A percentile compares a stretch with the other conserved stretches of the same genome.
Conservation (phyloP, 495 filamentous ascomycete genomes). For the Pseudomonodictys pantanalensis region DNA sequence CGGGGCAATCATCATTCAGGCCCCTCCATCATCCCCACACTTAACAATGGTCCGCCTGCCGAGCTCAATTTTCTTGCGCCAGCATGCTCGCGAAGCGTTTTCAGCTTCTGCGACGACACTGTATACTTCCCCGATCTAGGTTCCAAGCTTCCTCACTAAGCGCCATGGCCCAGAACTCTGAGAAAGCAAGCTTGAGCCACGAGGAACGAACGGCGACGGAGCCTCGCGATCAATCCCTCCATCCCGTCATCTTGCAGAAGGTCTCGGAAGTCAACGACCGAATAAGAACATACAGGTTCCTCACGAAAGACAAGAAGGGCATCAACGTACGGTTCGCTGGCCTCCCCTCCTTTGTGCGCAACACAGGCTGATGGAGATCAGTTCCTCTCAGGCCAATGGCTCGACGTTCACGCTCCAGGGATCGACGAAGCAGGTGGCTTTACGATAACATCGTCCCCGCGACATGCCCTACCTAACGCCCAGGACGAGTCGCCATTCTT, state of each 20-base stretch:
- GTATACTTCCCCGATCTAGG: neutral
- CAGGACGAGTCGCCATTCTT: constrained; percentile 47
- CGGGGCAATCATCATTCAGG: no score
- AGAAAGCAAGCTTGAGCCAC: constrained; percentile 39
- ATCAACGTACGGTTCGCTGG: constrained; percentile 23
- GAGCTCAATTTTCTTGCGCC: no score
- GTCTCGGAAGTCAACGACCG: constrained; percentile 47
- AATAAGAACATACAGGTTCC: constrained; percentile 25
- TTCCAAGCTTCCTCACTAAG: neutral
- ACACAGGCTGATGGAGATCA: constrained; percentile 34
- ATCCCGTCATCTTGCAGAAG: constrained; percentile 23
- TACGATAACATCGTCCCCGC: constrained; percentile 77
- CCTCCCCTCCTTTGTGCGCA: neutral
- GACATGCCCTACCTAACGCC: constrained; percentile 21
- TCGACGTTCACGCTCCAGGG: constrained; percentile 73
- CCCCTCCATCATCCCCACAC: neutral
- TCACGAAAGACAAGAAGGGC: constrained; percentile 21
- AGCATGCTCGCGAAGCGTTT: no score
- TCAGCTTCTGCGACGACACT: neutral
- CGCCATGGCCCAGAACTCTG: constrained; percentile 12
- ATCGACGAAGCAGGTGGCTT: constrained; percentile 73
- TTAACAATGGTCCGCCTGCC: neutral
- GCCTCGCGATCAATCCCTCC: constrained; percentile 55
- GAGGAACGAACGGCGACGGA: constrained; percentile 69
- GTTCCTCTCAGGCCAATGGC: constrained; percentile 88